A percentile compares a stretch with the other conserved stretches of the same genome.
phyloP scores from a whole-genome alignment of 2,329 filamentous ascomycete species.

The Apiospora phragmitis region DNA sequence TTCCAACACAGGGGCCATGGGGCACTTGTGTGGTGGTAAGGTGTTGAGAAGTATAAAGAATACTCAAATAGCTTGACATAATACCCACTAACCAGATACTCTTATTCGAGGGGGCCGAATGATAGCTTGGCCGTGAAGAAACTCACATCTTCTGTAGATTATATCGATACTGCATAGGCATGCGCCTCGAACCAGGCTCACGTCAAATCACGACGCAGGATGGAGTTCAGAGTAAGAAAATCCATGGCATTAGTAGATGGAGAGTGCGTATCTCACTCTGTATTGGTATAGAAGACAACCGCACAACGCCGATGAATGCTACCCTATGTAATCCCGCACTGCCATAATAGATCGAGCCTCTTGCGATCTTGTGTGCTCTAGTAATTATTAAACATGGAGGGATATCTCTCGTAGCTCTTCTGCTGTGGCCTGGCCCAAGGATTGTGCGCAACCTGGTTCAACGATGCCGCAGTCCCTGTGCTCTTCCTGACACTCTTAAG shows the following conservation, averaged over 20 bases:
- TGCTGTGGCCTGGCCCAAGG: slow-evolving; percentile 25
- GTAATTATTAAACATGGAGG: slow-evolving; percentile 33
- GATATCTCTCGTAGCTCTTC: slow-evolving; percentile 31
- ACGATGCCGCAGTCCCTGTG: slow-evolving; percentile 22
- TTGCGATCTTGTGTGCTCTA: background rate
- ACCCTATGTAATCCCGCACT: background rate
- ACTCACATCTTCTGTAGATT: background rate
- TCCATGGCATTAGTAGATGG: background rate
- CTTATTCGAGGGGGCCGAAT: background rate
- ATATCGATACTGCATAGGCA: background rate
- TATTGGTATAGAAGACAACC: slow-evolving; percentile 5
- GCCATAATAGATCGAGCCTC: background rate
- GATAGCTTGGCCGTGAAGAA: background rate
- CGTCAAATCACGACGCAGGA: background rate
- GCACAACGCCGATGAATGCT: slow-evolving; percentile 5
- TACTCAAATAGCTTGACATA: background rate
- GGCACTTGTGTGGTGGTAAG: background rate
- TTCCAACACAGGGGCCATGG: background rate
- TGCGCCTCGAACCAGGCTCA: background rate
- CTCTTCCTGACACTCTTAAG: slow-evolving; percentile 30
- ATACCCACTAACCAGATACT: background rate
- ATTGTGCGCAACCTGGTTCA: slow-evolving; percentile 19
- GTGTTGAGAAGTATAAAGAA: background rate
- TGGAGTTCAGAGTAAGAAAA: background rate
- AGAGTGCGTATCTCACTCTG: background rate